Conservation (phyloP, 2,329 filamentous ascomycete species). For the Phialemonium atrogriseum region DNA sequence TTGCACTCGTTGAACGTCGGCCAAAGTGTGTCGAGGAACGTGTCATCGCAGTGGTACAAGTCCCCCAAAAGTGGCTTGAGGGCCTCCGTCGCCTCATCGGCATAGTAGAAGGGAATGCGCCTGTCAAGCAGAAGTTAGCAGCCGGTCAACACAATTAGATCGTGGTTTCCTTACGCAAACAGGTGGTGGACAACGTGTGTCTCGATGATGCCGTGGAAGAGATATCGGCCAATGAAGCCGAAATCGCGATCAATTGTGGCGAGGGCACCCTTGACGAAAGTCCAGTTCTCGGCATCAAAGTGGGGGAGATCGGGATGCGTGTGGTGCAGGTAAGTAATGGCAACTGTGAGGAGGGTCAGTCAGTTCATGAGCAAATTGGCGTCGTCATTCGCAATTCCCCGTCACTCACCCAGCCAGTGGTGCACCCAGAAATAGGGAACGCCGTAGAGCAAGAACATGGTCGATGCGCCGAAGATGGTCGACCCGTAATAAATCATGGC, state of each 20-base stretch:
- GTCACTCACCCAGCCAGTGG: slow-evolving; percentile 90
- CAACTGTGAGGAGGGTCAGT: slow-evolving; percentile 38
- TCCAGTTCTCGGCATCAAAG: slow-evolving; percentile 52
- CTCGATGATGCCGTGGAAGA: slow-evolving; percentile 60
- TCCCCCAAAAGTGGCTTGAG: slow-evolving; percentile 48
- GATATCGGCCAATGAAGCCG: slow-evolving; percentile 54
- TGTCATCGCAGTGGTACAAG: slow-evolving; percentile 39
- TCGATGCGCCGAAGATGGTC: slow-evolving; percentile 45
- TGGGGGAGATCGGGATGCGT: slow-evolving; percentile 52
- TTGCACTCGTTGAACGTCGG: slow-evolving; percentile 36
- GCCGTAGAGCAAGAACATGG: slow-evolving; percentile 49
- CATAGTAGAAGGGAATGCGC: slow-evolving; percentile 52
- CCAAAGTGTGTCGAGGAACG: slow-evolving; percentile 37
- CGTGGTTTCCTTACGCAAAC: slow-evolving; percentile 46
- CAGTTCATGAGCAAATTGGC: too few species aligned
- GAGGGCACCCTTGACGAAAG: slow-evolving; percentile 52
- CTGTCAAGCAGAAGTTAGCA: slow-evolving; percentile 13
- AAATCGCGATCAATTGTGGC: slow-evolving; percentile 58
- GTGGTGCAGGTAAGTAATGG: slow-evolving; percentile 70
- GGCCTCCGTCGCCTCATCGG: slow-evolving; percentile 48
- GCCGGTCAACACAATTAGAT: not conserved
- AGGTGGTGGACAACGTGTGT: slow-evolving; percentile 57
- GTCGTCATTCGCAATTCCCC: too few species aligned
- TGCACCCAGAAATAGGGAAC: slow-evolving; percentile 84
- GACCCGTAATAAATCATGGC: slow-evolving; percentile 42